Evolutionary conservation across 2,329 filamentous ascomycete genomes (phyloP), one percentile per base, ranked within the genome.

Genomic region (Ceratocystiopsis brevicomis): DNA sequence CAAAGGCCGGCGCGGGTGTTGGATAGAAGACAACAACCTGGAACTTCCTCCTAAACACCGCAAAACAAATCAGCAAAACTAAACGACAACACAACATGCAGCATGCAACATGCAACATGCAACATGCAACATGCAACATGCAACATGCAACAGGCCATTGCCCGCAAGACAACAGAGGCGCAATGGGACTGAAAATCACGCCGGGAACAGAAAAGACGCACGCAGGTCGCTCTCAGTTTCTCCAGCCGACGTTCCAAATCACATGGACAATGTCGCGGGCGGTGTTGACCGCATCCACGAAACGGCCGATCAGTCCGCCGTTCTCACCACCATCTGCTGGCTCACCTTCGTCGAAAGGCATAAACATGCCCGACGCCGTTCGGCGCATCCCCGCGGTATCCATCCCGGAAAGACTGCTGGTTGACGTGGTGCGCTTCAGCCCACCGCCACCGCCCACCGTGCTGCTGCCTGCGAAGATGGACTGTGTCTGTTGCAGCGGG

Each of bases 331-430:
- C 25, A 11, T 30, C 67, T 39, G 59, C 68, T 56, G 59, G 65
- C 50, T 85, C 81, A 47, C 76, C 76, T 52, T 86, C 80, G 52
- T 86, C 81, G 52, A 78, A 81, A 9, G 85, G 83, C 81, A 92
- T 87, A 53, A 93, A 81, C 83, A 93, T 92, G 51, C 85, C 86
- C 36, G 84, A 90, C 41, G 76, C 68, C 17, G 84, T 92, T 51
- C 86, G 71, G 48, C 79, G 76, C 66, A 92, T 78, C 42, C 78
- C 77, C 16, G 60, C 64, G 38, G 68, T 63, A 46, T 73, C 68
- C 17, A 62, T 5, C 13, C 4, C 64, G n/a, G 56, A 58, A n/a
- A 72, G 58, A 47, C 63, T 68, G 53, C 57, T 58, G 37, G 64
- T 59, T 19, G 71, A 71, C n/a, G 61, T 53, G 17, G 68, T 65